These are phyloP conservation scores for Eragrostis tef DNA, from an alignment of 202 grass and related monocot species.

Conservation along the genomic window DNA sequence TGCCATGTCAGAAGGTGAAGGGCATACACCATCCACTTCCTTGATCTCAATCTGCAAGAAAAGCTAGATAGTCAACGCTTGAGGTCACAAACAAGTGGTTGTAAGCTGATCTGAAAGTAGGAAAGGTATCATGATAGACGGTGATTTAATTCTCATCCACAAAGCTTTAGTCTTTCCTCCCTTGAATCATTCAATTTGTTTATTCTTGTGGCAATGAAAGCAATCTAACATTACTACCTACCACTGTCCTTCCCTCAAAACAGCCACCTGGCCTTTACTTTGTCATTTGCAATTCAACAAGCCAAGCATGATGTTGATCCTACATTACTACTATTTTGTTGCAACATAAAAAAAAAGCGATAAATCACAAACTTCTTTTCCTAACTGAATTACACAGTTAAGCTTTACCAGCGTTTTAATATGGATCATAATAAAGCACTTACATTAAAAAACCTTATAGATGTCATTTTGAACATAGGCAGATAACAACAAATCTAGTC, in stretches of 20 bases:
- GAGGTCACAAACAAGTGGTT: background rate
- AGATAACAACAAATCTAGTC: constrained; percentile 20
- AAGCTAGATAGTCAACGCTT: background rate
- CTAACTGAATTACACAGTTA: background rate
- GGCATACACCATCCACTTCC: constrained; percentile 73
- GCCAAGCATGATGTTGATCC: background rate
- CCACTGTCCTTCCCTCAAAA: background rate
- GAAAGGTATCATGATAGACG: background rate
- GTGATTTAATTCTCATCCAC: constrained; percentile 5
- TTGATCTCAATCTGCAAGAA: constrained; percentile 85
- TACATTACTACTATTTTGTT: background rate
- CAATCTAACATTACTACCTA: background rate
- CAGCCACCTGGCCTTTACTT: background rate
- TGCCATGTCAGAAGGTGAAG: constrained; percentile 76
- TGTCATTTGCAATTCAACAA: background rate
- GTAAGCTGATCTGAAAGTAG: background rate
- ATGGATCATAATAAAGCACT: constrained; percentile 14
- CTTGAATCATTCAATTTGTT: background rate
- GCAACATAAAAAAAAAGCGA: constrained; percentile 14
- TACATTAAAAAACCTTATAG: constrained; percentile 4
- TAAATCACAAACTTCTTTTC: background rate
- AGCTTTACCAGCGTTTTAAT: constrained; percentile 1
- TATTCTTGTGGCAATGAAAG: background rate
- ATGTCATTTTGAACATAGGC: constrained; percentile 25
- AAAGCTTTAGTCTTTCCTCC: background rate